Evolutionary conservation across 2,329 filamentous ascomycete species (phyloP), one percentile per base, ranked within the genome.

Genomic region (Didymosphaeria variabile): DNA sequence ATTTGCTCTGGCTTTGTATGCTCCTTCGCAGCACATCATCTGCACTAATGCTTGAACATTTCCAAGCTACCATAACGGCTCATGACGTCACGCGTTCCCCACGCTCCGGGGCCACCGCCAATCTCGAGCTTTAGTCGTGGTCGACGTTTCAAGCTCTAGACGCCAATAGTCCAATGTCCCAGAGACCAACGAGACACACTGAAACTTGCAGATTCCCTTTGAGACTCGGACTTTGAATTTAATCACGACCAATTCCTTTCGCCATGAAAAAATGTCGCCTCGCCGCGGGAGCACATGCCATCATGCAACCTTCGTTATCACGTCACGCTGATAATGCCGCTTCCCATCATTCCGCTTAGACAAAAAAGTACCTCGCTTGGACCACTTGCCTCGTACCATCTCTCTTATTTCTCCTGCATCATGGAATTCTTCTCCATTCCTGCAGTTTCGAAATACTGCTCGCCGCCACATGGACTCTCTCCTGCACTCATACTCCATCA

Each of bases 381-480:
- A 29, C 34, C 26, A 29, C 38, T 23, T 21, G 15, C 34, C 31
- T 46, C 26, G 8, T 29, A 12, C 29, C 15, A 19, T 13, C 17
- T 36, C n/a, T 29, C 38, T 47, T 7, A 19, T 44, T 15, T 23
- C 26, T 21, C 36, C 51, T n/a, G 19, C 19, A 40, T 12, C 19
- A 17, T 26, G 23, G 40, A 36, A 29, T 12, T 53, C 7, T 26
- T 40, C 34, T 26, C 26, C 17, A 10, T 12, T 34, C 29, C 19
- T 55, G 52, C 26, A 45, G 23, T 21, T 44, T 19, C 19, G 3
- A 17, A 15, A 26, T 45, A 12, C n/a, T 31, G 1, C 55, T 31
- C 44, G 7, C 29, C 44, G 29, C 46, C n/a, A 13, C 10, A 62
- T 62, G 60, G 60, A 53, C 29, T 40, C 26, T 19, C 10, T 62